These are phyloP conservation scores for Hyphochytrium catenoides DNA, from an alignment of 352 stramenopile genomes.

Conservation along the genomic window DNA sequence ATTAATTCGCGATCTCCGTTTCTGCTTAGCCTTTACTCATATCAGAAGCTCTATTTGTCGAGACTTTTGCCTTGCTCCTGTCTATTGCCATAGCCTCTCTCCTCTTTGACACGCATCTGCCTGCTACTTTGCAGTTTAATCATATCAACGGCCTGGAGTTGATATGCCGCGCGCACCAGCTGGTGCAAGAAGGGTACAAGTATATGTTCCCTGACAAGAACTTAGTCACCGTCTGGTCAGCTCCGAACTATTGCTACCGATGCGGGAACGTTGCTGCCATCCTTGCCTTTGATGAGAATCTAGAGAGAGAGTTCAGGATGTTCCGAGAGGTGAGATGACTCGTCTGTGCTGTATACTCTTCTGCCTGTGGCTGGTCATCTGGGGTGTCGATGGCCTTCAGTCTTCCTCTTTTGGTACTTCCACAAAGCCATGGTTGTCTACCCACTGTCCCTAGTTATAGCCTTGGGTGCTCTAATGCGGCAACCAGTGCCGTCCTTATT, in stretches of 20 bases:
- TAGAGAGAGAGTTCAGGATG: slow-evolving; percentile 60
- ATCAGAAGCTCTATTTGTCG: too few relatives aligned
- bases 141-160: slow-evolving; percentile 68
- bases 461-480: too few relatives aligned
- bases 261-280: slow-evolving; percentile 57
- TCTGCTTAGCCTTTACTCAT: too few relatives aligned
- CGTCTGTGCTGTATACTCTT: slow-evolving; percentile 2
- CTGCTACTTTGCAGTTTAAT: slow-evolving; percentile 29
- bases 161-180: slow-evolving; percentile 62
- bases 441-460: too few relatives aligned
- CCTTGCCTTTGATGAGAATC: slow-evolving; percentile 45
- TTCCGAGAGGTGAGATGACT: slow-evolving; percentile 38
- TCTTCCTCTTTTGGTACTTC: too few relatives aligned
- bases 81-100: too few relatives aligned
- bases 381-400: too few relatives aligned
- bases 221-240: slow-evolving; percentile 53
- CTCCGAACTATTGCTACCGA: slow-evolving; percentile 59
- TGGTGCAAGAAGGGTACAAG: slow-evolving; percentile 71
- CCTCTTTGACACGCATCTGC: neutral
- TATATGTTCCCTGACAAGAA: slow-evolving; percentile 67
- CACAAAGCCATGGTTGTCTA: too few relatives aligned
- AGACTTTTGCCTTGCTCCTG: too few relatives aligned
- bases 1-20: too few relatives aligned
- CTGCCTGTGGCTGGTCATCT: slow-evolving; percentile 4
- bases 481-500: too few relatives aligned